Conservation (phyloP, 768 basidiomycete genomes). For the Panaeolus papilionaceus region DNA sequence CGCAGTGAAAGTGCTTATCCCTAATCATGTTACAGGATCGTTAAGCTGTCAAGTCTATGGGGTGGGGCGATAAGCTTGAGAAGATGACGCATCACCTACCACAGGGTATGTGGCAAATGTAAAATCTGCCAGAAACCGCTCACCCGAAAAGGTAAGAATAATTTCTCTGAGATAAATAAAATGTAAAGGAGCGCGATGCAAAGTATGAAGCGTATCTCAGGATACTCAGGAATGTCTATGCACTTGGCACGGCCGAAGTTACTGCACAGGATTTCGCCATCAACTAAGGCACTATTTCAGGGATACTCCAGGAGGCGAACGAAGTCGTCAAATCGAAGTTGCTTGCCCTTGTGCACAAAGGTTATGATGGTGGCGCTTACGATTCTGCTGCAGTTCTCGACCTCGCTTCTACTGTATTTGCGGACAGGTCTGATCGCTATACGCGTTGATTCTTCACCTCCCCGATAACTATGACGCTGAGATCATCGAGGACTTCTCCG, state of each 20-base stretch:
- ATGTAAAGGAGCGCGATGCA: not conserved
- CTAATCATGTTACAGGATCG: conserved; percentile 8
- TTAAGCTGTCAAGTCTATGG: conserved; percentile 15
- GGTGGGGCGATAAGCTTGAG: conserved; percentile 20
- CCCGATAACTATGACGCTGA: no score
- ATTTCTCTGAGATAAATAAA: no score
- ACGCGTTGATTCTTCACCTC: no score
- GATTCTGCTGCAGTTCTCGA: not conserved
- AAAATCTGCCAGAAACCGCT: not conserved
- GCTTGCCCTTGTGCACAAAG: not conserved
- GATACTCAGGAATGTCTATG: not conserved
- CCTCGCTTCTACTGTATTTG: not conserved
- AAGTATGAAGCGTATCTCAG: not conserved
- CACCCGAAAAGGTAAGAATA: not conserved
- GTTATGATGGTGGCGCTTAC: not conserved
- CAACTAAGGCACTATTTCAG: not conserved
- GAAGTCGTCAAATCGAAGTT: not conserved
- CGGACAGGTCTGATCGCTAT: not conserved
- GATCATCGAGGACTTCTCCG: no score
- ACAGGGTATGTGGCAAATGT: not conserved
- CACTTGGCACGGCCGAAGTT: not conserved
- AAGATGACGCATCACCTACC: not conserved
- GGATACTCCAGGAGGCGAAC: not conserved
- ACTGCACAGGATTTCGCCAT: not conserved
- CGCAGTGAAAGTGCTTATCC: not conserved